Evolutionary conservation across 2,329 filamentous ascomycete genomes (phyloP), one percentile per base, ranked within the genome.

Genomic region (Cercospora beticola): DNA sequence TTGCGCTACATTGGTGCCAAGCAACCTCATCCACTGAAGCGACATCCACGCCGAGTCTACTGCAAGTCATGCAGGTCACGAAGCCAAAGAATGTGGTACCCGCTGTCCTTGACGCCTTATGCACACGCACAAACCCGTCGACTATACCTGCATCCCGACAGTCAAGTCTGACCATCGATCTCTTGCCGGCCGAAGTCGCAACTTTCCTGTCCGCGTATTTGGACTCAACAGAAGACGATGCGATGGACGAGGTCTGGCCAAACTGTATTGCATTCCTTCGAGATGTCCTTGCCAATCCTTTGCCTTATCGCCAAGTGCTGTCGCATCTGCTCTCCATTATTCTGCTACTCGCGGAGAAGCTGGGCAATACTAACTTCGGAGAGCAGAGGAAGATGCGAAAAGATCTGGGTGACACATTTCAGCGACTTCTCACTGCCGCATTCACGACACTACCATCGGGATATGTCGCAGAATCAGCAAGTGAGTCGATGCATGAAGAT

Each of bases 241-340:
- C 95, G 16, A 94, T 97, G 86, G 95, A 99, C 75, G 95, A 99
- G 80, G 97, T 99, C 60, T 99, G 95, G 95, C 86, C 89, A 49
- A 94, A 99, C 78, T 99, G 94, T 78, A 93, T 94, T 75, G 88
- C 90, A 0, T 99, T 99, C 79, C 80, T 98, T 69, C 91, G 89
- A 71, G 96, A 99, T 77, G 87, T 99, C 30, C 85, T 99, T 30
- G 89, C 90, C 26, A 99, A 99, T 76, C 96, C 95, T 0, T 93
- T 99, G 76, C 95, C 95, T 2, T 94, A 99, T 81, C 87, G 95
- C 66, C 94, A 97, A 77, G 94, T 94, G 7, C 81, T 99, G 46
- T 92, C 95, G 6, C 89, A 90, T 62, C 83, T 99, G 56, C 83
- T 99, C 12, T 92, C 97, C 74, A 97, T 98, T 76, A 91, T 93